Evolutionary conservation across 345 rosid genomes (phyloP), one percentile per base, ranked within the genome.

Genomic region (Aquilaria yunnanensis): DNA sequence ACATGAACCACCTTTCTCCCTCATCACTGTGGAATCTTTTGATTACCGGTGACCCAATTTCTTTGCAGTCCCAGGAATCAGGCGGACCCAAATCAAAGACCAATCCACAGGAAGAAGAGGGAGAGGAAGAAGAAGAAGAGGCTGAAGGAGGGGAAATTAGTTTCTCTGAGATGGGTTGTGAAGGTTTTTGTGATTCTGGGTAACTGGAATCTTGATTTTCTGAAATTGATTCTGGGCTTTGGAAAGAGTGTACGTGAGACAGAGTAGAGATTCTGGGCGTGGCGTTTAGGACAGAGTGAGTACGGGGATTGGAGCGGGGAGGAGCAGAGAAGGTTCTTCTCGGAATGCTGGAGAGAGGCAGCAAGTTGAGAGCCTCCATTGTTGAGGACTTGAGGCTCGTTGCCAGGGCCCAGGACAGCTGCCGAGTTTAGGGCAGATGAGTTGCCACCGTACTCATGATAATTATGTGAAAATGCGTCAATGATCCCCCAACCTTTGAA

Each of bases 1-100:
- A 91, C 96, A 88, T 83, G 67, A 71, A 78, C 97, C 94, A 86
- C 70, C 96, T 88, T 82, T 88, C 97, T 72, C 80, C 89, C 51
- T 86, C 86, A 50, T 88, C 94, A 34, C 93, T 74, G 60, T 84
- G 68, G 73, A 86, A 88, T 67, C 96, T 83, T 77, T 86, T 91
- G 64, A 91, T 84, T 16, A 88, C 91, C 0, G 97, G 94, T n/a
- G 93, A 86, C 50, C 96, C 94, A 62, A 88, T 78, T 67, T 86
- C 89, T 8, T 68, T 75, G 70, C 78, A 32, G 75, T 88, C 93
- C 97, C 93, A 91, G 0, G 89, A 86, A 55, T 68, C 69, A 1
- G 54, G 32, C 5, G 77, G 54, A 49, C 87, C 90, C 56, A 88
- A 56, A 72, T 80, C 90, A 47, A 90, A 67, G 69, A 90, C 86